Evolutionary conservation across 2,329 filamentous ascomycete species (phyloP).

Genomic region (Penicillium sp.): DNA sequence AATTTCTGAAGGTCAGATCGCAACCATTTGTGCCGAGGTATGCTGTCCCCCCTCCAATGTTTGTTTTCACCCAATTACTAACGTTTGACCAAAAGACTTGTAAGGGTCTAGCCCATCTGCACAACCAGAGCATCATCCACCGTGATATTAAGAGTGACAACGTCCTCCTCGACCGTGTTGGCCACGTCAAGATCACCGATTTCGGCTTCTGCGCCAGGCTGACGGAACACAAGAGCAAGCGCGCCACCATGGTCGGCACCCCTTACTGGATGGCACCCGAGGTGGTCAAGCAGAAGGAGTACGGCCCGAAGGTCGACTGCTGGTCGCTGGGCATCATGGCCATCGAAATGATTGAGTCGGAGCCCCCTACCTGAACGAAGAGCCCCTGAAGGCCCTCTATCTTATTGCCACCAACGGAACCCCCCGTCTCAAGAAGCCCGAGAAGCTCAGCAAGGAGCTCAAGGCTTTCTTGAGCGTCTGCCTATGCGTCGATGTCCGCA

Average conservation of each 20-base stretch:
- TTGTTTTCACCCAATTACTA: constrained; percentile 7
- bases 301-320: constrained; percentile 96
- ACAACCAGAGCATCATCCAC: constrained; percentile 95
- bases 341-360: constrained; percentile 99
- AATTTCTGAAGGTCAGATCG: constrained; percentile 95
- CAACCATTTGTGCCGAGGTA: constrained; percentile 95
- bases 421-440: constrained; percentile 93
- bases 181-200: constrained; percentile 98
- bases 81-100: constrained; percentile 67
- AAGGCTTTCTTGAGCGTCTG: constrained; percentile 97
- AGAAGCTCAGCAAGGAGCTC: constrained; percentile 95
- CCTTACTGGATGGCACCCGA: constrained; percentile 99
- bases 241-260: constrained; percentile 97
- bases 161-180: constrained; percentile 86
- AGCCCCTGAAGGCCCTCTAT: constrained; percentile 94
- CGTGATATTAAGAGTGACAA: constrained; percentile 99
- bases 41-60: constrained; percentile 29
- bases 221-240: constrained; percentile 93
- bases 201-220: constrained; percentile 99
- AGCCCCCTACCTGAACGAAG: constrained; percentile 98
- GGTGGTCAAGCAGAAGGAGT: constrained; percentile 99
- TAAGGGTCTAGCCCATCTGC: constrained; percentile 88
- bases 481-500: constrained; percentile 94
- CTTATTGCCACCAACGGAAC: constrained; percentile 98
- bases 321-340: constrained; percentile 99